Evolutionary conservation across 202 grass and related monocot species (phyloP).

Genomic region (Setaria italica): DNA sequence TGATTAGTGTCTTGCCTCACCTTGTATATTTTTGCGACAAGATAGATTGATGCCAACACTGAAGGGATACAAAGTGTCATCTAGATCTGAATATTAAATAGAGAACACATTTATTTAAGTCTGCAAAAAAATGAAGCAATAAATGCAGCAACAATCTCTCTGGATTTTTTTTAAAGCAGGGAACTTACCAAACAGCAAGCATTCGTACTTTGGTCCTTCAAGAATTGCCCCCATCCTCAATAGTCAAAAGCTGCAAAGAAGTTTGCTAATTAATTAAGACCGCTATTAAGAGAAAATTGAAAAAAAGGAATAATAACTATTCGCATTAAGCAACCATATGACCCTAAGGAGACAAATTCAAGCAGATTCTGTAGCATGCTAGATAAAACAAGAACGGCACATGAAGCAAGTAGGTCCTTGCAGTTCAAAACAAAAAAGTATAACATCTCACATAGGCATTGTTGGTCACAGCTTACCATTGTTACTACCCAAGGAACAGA

Average conservation of each 20-base stretch:
- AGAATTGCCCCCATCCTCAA: slow-evolving; percentile 49
- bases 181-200: slow-evolving; percentile 67
- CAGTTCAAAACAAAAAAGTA: not conserved
- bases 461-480: slow-evolving; percentile 16
- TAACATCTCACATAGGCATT: slow-evolving; percentile 3
- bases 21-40: slow-evolving; percentile 73
- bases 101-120: slow-evolving; percentile 4
- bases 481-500: slow-evolving; percentile 18
- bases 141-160: not conserved
- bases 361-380: not conserved
- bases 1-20: slow-evolving; percentile 34
- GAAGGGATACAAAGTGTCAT: slow-evolving; percentile 77
- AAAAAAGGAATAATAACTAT: not conserved
- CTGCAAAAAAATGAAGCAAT: not conserved
- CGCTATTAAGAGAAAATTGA: slow-evolving; percentile 18
- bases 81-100: slow-evolving; percentile 62
- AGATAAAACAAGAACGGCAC: not conserved
- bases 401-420: not conserved
- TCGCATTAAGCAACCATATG: not conserved
- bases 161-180: not conserved
- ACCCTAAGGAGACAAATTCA: not conserved
- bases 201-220: slow-evolving; percentile 59
- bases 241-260: slow-evolving; percentile 18
- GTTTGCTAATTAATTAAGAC: slow-evolving; percentile 2
- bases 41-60: slow-evolving; percentile 62